A percentile compares a stretch with the other conserved stretches of the same genome.
phyloP scores from a whole-genome alignment of 495 filamentous ascomycete species.

The Pseudoneurospora amorphoporcata region DNA sequence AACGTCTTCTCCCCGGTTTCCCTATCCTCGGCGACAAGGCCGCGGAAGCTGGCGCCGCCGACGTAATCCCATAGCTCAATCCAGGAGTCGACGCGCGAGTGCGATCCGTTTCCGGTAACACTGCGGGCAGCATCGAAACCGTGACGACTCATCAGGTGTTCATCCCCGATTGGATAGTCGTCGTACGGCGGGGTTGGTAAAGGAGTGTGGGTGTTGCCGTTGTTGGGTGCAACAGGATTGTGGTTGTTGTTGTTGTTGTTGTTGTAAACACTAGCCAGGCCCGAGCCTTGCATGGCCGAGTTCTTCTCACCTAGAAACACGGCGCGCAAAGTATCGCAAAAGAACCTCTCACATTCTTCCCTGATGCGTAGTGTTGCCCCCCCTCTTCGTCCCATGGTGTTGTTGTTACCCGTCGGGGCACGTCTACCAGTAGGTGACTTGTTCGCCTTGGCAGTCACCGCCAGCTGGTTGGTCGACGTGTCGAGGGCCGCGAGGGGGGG shows the following conservation, averaged over 20 bases:
- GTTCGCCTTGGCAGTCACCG: constrained; percentile 44
- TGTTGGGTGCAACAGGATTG: not conserved
- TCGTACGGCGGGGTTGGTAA: constrained; percentile 31
- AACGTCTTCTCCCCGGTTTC: constrained; percentile 51
- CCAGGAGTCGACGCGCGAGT: constrained; percentile 33
- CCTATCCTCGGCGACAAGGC: constrained; percentile 58
- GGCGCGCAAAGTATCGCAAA: constrained; percentile 84
- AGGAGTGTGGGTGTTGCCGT: not conserved
- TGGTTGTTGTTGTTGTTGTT: constrained; percentile 31
- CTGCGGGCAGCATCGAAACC: not conserved
- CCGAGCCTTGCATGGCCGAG: constrained; percentile 56
- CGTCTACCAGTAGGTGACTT: constrained; percentile 19
- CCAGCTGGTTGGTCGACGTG: constrained; percentile 48
- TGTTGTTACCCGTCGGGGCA: constrained; percentile 12
- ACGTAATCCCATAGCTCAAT: constrained; percentile 87
- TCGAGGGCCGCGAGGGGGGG: constrained; percentile 63
- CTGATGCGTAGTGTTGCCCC: constrained; percentile 90
- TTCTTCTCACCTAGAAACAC: constrained; percentile 95
- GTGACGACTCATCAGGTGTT: constrained; percentile 8
- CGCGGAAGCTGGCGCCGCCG: constrained; percentile 70
- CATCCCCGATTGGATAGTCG: constrained; percentile 20
- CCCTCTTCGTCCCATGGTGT: constrained; percentile 46
- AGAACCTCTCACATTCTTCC: constrained; percentile 99
- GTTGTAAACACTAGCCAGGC: constrained; percentile 57
- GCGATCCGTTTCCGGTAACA: constrained; percentile 6